Evolutionary conservation across 805 yeast genomes (phyloP), one percentile per base, ranked within the genome.

Genomic region (Candida insectalens): DNA sequence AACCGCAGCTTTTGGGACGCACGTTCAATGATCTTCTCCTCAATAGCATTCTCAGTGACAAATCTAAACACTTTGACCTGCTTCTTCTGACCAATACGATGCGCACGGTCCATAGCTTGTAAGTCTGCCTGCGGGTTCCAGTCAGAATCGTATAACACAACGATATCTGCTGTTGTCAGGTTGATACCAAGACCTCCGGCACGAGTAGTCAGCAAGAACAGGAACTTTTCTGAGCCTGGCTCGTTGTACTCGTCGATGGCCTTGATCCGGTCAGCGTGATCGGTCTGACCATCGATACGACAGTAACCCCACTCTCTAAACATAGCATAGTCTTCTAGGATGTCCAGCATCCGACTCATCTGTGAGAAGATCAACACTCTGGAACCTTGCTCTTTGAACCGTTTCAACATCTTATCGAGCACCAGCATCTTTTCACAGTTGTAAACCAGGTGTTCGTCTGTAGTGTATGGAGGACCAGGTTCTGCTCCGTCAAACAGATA

Each of bases 161-260:
- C 94, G 41, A 77, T 65, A 54, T 82, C 88, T 1, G 92, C 92
- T n/a, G 77, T 62, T 4, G 92, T 82, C 48, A 82, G 65, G 50
- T 82, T 82, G 47, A 82, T 82, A 57, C 94, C 94, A 52, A 85
- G 66, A 8, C 95, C 95, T 57, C 96, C 92, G 29, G 94, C 94
- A 64, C 94, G 72, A 3, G 94, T 82, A 4, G 94, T 82, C 43
- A 82, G 62, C 40, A 82, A 57, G 45, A 82, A 82, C n/a, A 80
- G 65, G 51, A 82, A 82, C 45, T 82, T 82, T 10, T 71, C 66
- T 5, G 82, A 72, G 27, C 65, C 83, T 9, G 85, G 87, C n/a
- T 69, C 74, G 48, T 82, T 82, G 52, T 77, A 82, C 26, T 78
- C 87, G 57, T 82, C 94, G 42, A 82, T 82, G 1, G 87, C 79